Conservation (phyloP, 2,329 filamentous ascomycete species). For the Fusarium sp. region DNA sequence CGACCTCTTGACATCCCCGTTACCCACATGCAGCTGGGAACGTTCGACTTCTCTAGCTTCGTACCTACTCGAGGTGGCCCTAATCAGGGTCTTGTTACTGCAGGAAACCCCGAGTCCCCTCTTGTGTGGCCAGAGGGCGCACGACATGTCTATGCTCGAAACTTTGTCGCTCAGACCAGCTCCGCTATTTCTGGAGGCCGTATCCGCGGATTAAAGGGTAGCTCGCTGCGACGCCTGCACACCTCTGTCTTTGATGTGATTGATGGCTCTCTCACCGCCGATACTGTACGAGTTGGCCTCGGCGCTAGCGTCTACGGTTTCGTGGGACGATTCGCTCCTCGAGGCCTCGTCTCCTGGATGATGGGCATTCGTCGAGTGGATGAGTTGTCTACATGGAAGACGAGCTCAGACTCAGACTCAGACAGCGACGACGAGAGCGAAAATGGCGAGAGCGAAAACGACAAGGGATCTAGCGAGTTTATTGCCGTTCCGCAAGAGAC, state of each 20-base stretch:
- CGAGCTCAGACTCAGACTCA: slow-evolving; percentile 58
- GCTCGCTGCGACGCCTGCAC: slow-evolving; percentile 83
- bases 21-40: slow-evolving; percentile 90
- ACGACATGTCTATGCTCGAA: slow-evolving; percentile 72
- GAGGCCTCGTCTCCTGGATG: slow-evolving; percentile 90
- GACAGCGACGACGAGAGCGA: slow-evolving; percentile 55
- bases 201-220: slow-evolving; percentile 75
- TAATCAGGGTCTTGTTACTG: slow-evolving; percentile 58
- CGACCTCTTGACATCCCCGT: slow-evolving; percentile 82
- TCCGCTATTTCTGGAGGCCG: slow-evolving; percentile 71
- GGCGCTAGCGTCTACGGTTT: slow-evolving; percentile 89
- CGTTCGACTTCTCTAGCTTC: slow-evolving; percentile 85
- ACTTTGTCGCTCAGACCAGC: slow-evolving; percentile 70
- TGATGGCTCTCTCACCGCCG: slow-evolving; percentile 72
- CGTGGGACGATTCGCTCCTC: slow-evolving; percentile 85
- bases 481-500: slow-evolving; percentile 62
- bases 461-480: slow-evolving; percentile 62
- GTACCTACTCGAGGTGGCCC: slow-evolving; percentile 60
- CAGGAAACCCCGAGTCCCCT: slow-evolving; percentile 62
- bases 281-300: slow-evolving; percentile 83
- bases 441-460: slow-evolving; percentile 54
- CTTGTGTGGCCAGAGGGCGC: slow-evolving; percentile 75
- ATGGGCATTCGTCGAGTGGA: slow-evolving; percentile 81
- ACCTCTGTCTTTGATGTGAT: slow-evolving; percentile 93
- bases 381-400: slow-evolving; percentile 69